These are phyloP conservation scores for Vigna unguiculata DNA, from an alignment of 306 rosid genomes.

Conservation along the genomic window DNA sequence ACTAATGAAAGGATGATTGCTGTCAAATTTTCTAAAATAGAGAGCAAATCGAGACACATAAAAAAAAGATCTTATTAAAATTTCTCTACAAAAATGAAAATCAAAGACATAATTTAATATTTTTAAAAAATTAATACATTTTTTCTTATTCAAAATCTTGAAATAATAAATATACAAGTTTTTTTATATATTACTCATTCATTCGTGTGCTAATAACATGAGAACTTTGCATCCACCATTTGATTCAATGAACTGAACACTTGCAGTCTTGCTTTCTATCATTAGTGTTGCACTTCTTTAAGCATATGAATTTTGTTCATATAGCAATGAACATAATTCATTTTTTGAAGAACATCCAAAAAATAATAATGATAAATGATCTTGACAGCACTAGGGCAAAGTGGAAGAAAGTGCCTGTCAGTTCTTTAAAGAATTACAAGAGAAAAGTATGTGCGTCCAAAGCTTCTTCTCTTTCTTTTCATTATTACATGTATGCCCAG, in stretches of 20 bases:
- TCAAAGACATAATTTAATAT: too few relatives aligned
- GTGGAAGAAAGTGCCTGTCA: constrained; percentile 8
- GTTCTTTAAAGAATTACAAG: neutral
- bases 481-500: neutral
- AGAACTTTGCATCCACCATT: neutral
- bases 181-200: too few relatives aligned
- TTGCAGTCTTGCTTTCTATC: neutral
- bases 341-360: neutral
- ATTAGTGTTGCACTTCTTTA: neutral
- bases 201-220: neutral
- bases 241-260: neutral
- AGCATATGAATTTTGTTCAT: neutral
- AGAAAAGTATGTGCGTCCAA: neutral
- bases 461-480: neutral
- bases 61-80: too few relatives aligned
- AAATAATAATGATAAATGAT: neutral
- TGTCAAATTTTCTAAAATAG: too few relatives aligned
- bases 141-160: too few relatives aligned
- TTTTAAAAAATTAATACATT: too few relatives aligned
- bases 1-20: too few relatives aligned
- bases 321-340: neutral
- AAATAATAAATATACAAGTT: too few relatives aligned
- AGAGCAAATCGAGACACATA: too few relatives aligned
- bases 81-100: too few relatives aligned
- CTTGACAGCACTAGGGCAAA: constrained; percentile 7